Evolutionary conservation across 176 grass and related monocot species (phyloP).

Genomic region (Juncus effusus): DNA sequence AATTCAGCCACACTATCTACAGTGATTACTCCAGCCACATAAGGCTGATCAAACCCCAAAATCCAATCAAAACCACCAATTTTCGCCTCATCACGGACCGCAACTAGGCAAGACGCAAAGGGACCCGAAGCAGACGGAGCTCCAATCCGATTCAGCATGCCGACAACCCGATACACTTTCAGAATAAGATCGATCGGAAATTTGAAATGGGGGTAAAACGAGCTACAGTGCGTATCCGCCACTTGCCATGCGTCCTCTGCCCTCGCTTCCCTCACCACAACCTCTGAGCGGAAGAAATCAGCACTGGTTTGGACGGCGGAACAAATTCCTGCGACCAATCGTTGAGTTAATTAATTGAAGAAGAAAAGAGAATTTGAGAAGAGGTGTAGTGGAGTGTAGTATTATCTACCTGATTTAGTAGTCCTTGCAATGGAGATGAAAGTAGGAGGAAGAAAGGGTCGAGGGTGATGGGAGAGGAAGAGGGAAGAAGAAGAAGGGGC

Average conservation of each 20-base stretch:
- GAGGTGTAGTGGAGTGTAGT: not conserved
- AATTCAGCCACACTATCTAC: conserved; percentile 80
- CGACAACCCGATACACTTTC: conserved; percentile 70
- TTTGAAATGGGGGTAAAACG: conserved; percentile 77
- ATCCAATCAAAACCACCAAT: conserved; percentile 40
- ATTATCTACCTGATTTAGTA: too few species aligned
- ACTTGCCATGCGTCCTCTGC: conserved; percentile 94
- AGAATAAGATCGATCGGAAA: conserved; percentile 86
- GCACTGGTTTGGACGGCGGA: conserved; percentile 48
- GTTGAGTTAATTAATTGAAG: not conserved
- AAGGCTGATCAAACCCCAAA: conserved; percentile 42
- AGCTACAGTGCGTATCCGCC: conserved; percentile 89
- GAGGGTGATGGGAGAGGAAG: not conserved
- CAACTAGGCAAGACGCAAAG: conserved; percentile 71
- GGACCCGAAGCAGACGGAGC: conserved; percentile 61
- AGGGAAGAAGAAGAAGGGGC: not conserved
- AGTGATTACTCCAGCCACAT: conserved; percentile 75
- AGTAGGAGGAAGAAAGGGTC: conserved; percentile 2
- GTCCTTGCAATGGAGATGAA: not conserved
- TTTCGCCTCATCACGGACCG: conserved; percentile 48
- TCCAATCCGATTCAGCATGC: conserved; percentile 58
- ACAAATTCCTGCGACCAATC: conserved; percentile 7
- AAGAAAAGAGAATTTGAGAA: not conserved
- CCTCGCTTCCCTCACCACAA: conserved; percentile 65
- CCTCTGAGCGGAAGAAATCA: conserved; percentile 62